Evolutionary conservation across 768 basidiomycete genomes (phyloP).

Genomic region (Chiua virens): DNA sequence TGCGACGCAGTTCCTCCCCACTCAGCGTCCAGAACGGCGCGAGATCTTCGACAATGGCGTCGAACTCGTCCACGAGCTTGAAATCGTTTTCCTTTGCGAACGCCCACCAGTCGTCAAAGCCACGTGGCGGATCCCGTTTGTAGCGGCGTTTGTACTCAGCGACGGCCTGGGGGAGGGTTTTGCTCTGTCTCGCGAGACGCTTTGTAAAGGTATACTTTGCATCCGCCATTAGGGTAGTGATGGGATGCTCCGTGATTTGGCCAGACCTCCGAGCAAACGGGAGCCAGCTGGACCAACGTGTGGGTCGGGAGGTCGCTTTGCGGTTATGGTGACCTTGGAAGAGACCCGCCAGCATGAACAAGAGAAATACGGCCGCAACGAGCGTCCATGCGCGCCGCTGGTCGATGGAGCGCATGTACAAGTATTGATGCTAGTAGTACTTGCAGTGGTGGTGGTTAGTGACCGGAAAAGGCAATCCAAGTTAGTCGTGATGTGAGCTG

Average conservation of each 20-base stretch:
- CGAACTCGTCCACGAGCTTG: constrained; percentile 89
- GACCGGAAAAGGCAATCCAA: constrained; percentile 23
- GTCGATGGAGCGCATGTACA: constrained; percentile 17
- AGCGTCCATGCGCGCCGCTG: constrained; percentile 40
- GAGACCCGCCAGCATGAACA: constrained; percentile 53
- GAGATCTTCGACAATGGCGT: constrained; percentile 74
- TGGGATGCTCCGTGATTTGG: constrained; percentile 61
- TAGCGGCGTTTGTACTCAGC: constrained; percentile 81
- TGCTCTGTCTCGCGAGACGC: constrained; percentile 74
- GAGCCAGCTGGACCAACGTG: constrained; percentile 21
- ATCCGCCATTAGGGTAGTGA: constrained; percentile 77
- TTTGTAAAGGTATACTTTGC: constrained; percentile 73
- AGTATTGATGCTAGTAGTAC: no score
- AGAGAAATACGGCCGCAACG: constrained; percentile 39
- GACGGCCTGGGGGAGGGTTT: constrained; percentile 75
- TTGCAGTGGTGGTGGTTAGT: neutral
- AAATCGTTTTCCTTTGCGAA: constrained; percentile 74
- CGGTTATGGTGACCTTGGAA: constrained; percentile 37
- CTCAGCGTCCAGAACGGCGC: constrained; percentile 80
- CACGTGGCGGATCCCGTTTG: constrained; percentile 76
- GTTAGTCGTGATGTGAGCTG: constrained; percentile 11
- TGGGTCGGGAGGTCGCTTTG: neutral
- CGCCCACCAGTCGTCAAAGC: constrained; percentile 89
- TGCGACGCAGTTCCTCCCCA: constrained; percentile 67
- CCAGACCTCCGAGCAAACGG: constrained; percentile 11